These are phyloP conservation scores for Colletotrichum eremochloae DNA, from an alignment of 2,329 filamentous ascomycete species.

Conservation along the genomic window DNA sequence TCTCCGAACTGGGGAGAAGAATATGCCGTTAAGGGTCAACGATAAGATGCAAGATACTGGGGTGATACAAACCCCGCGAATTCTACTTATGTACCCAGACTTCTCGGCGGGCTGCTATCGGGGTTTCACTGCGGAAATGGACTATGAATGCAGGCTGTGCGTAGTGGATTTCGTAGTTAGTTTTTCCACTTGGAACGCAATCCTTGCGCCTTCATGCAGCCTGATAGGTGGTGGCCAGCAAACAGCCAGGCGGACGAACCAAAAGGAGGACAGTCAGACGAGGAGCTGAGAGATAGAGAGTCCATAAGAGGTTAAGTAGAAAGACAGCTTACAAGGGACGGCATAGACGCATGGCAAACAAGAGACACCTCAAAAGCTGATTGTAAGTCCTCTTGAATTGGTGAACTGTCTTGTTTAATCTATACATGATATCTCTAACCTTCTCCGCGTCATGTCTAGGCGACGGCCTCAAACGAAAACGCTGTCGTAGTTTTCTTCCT, in stretches of 20 bases:
- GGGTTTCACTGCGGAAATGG: background rate
- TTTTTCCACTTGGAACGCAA: background rate
- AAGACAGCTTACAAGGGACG: background rate
- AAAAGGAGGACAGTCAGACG: background rate
- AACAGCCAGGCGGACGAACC: background rate
- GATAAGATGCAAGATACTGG: too few relatives aligned
- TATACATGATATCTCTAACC: background rate
- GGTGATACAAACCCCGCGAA: too few relatives aligned
- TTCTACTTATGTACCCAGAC: background rate
- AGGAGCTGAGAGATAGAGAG: background rate
- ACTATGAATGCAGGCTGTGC: background rate
- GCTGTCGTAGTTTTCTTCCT: too few relatives aligned
- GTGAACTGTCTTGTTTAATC: background rate
- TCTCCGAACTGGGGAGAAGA: background rate
- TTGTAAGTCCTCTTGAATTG: fast-evolving
- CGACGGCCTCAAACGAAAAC: background rate
- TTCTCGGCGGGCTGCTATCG: background rate
- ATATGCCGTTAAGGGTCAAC: background rate
- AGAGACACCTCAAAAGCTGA: background rate
- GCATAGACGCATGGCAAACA: background rate
- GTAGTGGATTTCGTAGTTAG: background rate
- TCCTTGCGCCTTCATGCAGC: background rate
- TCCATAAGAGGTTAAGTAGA: background rate
- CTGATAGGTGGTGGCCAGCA: background rate
- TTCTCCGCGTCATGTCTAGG: background rate